phyloP scores from a whole-genome alignment of 805 yeast genomes.

The Priceomyces fermenticarens region DNA sequence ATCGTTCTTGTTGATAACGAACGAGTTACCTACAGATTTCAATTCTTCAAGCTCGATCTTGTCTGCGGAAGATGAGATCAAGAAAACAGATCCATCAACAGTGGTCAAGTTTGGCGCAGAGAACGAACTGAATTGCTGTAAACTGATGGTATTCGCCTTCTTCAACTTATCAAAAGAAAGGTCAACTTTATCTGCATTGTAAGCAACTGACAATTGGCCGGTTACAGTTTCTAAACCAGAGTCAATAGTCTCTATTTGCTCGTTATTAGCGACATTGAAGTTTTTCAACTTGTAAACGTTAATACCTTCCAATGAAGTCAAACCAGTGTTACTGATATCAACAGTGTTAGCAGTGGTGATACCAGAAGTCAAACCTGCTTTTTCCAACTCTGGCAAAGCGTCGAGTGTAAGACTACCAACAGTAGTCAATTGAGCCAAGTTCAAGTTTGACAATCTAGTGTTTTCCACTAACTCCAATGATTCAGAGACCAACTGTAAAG shows the following conservation, averaged over 20 bases:
- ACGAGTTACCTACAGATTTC: conserved; percentile 71
- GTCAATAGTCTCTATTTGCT: conserved; percentile 65
- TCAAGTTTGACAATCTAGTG: conserved; percentile 63
- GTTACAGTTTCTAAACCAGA: conserved; percentile 74
- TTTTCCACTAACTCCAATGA: conserved; percentile 58
- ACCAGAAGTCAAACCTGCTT: conserved; percentile 64
- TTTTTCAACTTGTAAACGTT: conserved; percentile 43
- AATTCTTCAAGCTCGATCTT: conserved; percentile 54
- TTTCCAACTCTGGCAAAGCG: conserved; percentile 81
- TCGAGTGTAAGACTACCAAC: conserved; percentile 79
- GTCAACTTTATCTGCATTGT: conserved; percentile 76
- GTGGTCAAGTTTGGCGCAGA: conserved; percentile 63
- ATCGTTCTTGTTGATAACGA: conserved; percentile 71
- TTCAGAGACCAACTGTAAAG: conserved; percentile 72
- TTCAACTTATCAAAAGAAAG: conserved; percentile 65
- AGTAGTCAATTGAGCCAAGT: conserved; percentile 74
- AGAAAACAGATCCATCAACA: conserved; percentile 80
- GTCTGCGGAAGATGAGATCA: conserved; percentile 68
- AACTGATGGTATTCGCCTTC: conserved; percentile 85
- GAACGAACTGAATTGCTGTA: conserved; percentile 76
- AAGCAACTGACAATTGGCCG: conserved; percentile 72
- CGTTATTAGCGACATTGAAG: conserved; percentile 90
- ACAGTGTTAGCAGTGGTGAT: conserved; percentile 72
- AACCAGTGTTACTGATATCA: conserved; percentile 69
- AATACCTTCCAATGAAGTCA: conserved; percentile 67